Evolutionary conservation across 2,329 filamentous ascomycete species (phyloP), one percentile per base, ranked within the genome.

Genomic region (Chalaropsis thielavioides): DNA sequence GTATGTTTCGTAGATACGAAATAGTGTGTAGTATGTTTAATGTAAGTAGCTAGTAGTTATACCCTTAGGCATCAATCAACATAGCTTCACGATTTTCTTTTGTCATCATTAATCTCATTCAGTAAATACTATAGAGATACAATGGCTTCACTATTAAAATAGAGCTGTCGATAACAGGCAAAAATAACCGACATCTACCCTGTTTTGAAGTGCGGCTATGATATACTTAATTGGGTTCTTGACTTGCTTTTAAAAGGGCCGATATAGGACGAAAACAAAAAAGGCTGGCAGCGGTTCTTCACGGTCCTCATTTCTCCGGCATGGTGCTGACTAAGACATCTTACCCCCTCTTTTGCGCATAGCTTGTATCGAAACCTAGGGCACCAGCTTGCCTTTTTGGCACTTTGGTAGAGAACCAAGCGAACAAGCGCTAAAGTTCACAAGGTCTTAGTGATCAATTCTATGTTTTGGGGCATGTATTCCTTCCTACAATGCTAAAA

Each of bases 221-320:
- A 31, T 62, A 40, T 62, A 17, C 61, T 40, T 10, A 58, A 49
- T 62, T 44, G 13, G 40, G 58, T 15, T 4, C 17, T n/a, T 35
- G 7, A 13, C 8, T n/a, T 58, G 24, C 8, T 35, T n/a, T 17
- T 17, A 35, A 35, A 31, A 64, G 59, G 27, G 31, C 66, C 62
- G 62, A 64, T 64, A 64, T 63, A 64, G 66, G 62, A 67, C 66
- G 63, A 64, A 67, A 67, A 66, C 54, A 15, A 61, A 49, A 60
- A 58, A 62, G 60, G 63, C 49, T 62, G 66, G 49, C 17, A 19
- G 27, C 66, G 66, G 66, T 43, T 67, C 63, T 64, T 63, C 63
- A 67, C 60, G 66, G 62, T 64, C 66, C 66, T 67, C 43, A 62
- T 67, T 67, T 62, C 59, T 51, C 66, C 62, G 66, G 63, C 22